Conservation (phyloP, 306 rosid species). For the Quillaja saponaria region DNA sequence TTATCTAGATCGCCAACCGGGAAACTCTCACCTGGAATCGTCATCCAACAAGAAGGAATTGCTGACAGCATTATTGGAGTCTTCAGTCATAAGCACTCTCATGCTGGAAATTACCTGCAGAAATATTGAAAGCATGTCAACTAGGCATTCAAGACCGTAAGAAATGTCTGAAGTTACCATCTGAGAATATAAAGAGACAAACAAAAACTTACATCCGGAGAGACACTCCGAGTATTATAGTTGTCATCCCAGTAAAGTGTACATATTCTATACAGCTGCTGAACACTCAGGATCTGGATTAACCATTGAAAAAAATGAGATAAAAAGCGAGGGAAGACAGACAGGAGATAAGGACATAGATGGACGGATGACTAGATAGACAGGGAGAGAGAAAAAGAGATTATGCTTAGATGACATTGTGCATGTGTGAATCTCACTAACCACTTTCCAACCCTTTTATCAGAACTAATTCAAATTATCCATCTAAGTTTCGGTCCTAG, state of each 20-base stretch:
- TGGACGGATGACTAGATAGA: constrained; percentile 11
- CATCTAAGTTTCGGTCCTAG: too few species aligned
- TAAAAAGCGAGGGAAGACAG: background rate
- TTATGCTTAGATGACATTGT: constrained; percentile 20
- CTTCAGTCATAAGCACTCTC: constrained; percentile 99
- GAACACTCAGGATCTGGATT: constrained; percentile 91
- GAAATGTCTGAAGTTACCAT: constrained; percentile 11
- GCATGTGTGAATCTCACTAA: constrained; percentile 10
- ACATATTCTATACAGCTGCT: constrained; percentile 97
- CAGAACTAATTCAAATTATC: constrained; percentile 2
- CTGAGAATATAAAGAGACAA: background rate
- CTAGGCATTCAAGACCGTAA: constrained; percentile 26
- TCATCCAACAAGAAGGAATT: constrained; percentile 98
- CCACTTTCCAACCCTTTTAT: constrained; percentile 17
- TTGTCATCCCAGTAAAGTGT: constrained; percentile 97
- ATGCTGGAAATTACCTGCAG: constrained; percentile 89
- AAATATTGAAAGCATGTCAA: constrained; percentile 28
- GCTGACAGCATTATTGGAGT: constrained; percentile 86
- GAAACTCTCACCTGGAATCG: constrained; percentile 76
- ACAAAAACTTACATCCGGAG: constrained; percentile 69
- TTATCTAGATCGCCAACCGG: constrained; percentile 16
- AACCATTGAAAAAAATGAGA: constrained; percentile 20
- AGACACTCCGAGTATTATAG: constrained; percentile 94
- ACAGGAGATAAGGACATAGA: constrained; percentile 6
- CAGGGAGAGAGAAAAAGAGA: constrained; percentile 22